Base-by-base conservation (phyloP, 306 rosid species). In the Prunus mongolica region DNA sequence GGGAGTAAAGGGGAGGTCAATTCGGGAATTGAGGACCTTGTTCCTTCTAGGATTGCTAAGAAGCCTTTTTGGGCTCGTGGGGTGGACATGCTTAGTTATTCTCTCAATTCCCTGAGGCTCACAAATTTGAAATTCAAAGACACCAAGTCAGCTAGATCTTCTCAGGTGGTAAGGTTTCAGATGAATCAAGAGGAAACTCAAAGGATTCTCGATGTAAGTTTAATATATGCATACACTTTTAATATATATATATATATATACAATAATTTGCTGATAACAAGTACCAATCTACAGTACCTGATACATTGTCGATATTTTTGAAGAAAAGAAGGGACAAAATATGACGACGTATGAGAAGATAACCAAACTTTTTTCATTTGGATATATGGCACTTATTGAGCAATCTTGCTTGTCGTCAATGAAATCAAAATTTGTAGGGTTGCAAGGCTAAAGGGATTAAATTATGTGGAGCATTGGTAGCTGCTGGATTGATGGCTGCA, bases 401-500 rank as follows among this genome's bases (percentile, higher is more conserved):
- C 8, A 51, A 18, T n/a, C 56, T 51, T 55, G 61, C 56, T 51
- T 55, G 61, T n/a, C 0, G 2, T n/a, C 20, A 6, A 55, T 55
- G 25, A 55, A 55, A 55, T 55, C 61, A 11, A 11, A 51, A 51
- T 66, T 56, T 52, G 57, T 71, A 88, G 96, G 93, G 84, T 3
- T 90, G 96, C 84, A 85, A 78, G 47, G 49, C 30, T 46, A 86
- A 61, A 52, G 88, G 78, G 78, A 85, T 91, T 18, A 91, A 91
- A 47, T 54, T 91, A 30, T 85, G 93, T 24, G 89, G 88, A 7
- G 90, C 73, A 52, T 3, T 91, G 71, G 83, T 69, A 10, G 96
- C 91, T 13, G 89, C 96, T 2, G 93, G 90, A 34, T 60, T 91
- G 76, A 79, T 85, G 61, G 91, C 93, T 5, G 83, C 86, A 0